Base-by-base conservation (phyloP, 139 green algal species). In the Volvox africanus region DNA sequence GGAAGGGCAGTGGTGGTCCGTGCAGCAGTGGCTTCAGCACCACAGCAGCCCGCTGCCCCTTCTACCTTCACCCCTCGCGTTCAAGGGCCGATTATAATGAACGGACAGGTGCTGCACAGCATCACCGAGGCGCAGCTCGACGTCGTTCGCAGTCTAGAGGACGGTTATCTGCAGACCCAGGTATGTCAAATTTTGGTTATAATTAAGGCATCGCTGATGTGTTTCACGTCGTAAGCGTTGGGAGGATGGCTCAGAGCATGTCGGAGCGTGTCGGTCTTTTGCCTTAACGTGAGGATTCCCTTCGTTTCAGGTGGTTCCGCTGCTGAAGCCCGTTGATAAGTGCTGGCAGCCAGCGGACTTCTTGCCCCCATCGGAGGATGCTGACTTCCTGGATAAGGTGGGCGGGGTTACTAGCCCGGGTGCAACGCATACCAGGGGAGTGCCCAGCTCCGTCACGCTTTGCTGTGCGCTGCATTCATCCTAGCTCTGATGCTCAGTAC, bases 331-430 rank as follows among this genome's bases (percentile, higher is more conserved):
- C 12, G 90, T 97, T 1, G 90, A 97, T 12, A 98, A 98, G 92
- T 97, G 91, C 93, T 99, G 98, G 98, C 98, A 99, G 96, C 98
- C 98, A 30, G 84, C 95, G 65, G 98, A 99, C 93, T 99, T 97
- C 89, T 94, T 99, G 68, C 98, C 98, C n/a, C 89, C 96, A n/a
- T 96, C 97, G 30, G 93, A 96, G 82, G 95, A 95, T 24, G 93
- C 95, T 30, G 95, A 98, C 76, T 99, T 99, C 92, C 44, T 99
- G n/a, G 98, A 99, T 77, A 91, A 98, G 93, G 96, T 97, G 80
- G 0, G 88, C 12, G 35, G 44, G 44, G 5, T 55, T 55, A 55
- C 44, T 55, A 55, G 9, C 44, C n/a, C n/a, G n/a, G n/a, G n/a
- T n/a, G 44, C 44, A 55, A 14, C 44, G 5, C 44, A 55, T 55